Evolutionary conservation across 306 rosid genomes (phyloP).

Genomic region (Heteromeles arbutifolia): DNA sequence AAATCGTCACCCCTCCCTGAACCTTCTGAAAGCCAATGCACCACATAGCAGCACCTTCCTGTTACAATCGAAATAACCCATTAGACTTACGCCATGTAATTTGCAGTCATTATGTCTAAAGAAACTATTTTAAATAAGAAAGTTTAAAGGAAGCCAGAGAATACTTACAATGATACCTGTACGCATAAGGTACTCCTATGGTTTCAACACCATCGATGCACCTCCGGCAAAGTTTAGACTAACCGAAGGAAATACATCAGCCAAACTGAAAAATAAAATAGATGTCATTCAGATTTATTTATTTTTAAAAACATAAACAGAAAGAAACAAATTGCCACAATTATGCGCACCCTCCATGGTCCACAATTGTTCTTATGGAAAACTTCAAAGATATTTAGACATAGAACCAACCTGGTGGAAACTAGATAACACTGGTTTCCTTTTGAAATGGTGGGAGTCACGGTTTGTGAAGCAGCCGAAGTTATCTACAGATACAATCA

Average conservation of each 20-base stretch:
- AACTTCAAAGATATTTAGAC: constrained; percentile 9
- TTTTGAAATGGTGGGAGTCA: constrained; percentile 48
- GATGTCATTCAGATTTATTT: constrained; percentile 20
- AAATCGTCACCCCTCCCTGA: constrained; percentile 67
- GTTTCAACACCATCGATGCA: constrained; percentile 86
- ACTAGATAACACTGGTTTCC: constrained; percentile 84
- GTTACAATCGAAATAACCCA: constrained; percentile 15
- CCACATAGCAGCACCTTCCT: constrained; percentile 77
- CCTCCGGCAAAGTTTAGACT: constrained; percentile 81
- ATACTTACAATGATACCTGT: constrained; percentile 49
- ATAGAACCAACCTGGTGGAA: constrained; percentile 52
- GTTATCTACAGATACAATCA: constrained; percentile 46
- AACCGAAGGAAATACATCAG: constrained; percentile 65
- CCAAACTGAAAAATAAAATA: constrained; percentile 41
- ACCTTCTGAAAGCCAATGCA: constrained; percentile 79
- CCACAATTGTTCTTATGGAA: background rate
- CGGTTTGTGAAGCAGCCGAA: constrained; percentile 59
- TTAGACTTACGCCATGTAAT: constrained; percentile 13
- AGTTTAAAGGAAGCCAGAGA: constrained; percentile 6
- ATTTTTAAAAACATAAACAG: background rate
- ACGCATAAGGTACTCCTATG: constrained; percentile 76
- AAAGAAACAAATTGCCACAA: background rate
- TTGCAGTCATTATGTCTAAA: constrained; percentile 10
- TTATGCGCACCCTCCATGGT: background rate
- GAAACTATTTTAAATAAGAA: constrained; percentile 5